These are phyloP conservation scores for Colletotrichum noveboracense DNA, from an alignment of 2,329 filamentous ascomycete species.

Conservation along the genomic window DNA sequence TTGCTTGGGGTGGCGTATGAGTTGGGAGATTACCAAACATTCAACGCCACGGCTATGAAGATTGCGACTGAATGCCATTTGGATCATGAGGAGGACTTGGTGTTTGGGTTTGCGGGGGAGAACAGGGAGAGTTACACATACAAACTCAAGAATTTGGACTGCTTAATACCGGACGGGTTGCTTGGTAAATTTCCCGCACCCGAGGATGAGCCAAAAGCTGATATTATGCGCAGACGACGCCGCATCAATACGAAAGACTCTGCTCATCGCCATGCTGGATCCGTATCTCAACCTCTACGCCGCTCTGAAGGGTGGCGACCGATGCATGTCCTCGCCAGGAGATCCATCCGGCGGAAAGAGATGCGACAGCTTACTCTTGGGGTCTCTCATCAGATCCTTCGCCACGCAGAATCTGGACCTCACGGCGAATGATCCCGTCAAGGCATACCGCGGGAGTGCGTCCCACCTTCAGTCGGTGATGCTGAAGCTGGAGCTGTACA, in stretches of 20 bases:
- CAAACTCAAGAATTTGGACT: not conserved
- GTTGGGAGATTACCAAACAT: conserved; percentile 28
- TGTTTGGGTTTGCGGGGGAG: not conserved
- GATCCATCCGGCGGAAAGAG: not conserved
- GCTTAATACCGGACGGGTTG: not conserved
- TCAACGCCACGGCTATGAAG: conserved; percentile 25
- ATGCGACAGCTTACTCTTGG: conserved; percentile 13
- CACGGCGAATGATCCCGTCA: not conserved
- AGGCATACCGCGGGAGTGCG: not conserved
- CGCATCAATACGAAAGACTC: not conserved
- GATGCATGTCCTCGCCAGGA: conserved; percentile 1
- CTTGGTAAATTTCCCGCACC: not conserved
- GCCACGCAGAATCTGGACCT: not conserved
- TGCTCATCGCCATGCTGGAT: not conserved
- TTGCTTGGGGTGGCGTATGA: conserved; percentile 36
- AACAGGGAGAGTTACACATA: not conserved
- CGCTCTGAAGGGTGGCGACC: not conserved
- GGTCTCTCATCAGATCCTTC: conserved; percentile 11
- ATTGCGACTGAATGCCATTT: conserved; percentile 26
- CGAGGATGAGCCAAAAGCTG: not conserved
- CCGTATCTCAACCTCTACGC: not conserved
- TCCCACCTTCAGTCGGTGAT: not conserved
- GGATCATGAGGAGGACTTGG: conserved; percentile 1
- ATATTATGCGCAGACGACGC: not conserved
- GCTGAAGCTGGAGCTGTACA: conserved; percentile 5